Evolutionary conservation across 2,329 filamentous ascomycete species (phyloP), one percentile per base, ranked within the genome.

Genomic region (Talaromyces sp.): DNA sequence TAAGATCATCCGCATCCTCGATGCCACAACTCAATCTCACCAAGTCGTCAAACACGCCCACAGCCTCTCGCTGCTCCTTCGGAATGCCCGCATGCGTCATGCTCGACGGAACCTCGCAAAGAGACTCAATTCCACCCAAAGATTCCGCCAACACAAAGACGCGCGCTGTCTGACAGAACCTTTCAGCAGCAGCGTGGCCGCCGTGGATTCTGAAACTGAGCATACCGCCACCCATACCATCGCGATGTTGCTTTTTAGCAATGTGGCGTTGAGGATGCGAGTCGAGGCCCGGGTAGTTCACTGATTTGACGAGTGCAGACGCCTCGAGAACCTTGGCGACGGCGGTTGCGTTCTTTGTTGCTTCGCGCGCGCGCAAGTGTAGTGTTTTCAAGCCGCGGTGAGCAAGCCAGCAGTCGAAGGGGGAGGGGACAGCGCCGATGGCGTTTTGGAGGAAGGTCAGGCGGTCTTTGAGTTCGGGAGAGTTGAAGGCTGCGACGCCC

Each of bases 21-120:
- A 99, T 88, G 73, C 95, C 95, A 76, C 93, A 97, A 84, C 92
- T 96, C 67, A 99, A 84, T 69, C 95, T 87, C 35, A 99, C 91
- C 8, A 99, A 85, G 77, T 99, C 95, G 75, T 99, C 95, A 74
- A 89, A 98, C 37, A 99, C 93, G 67, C 95, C 95, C 0, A 95
- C 93, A 3, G 89, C 90, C 84, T 99, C 95, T 65, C 95, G 85
- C 82, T 96, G 88, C 67, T 93, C 93, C 76, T 86, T 87, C 59
- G 95, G 95, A 70, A 99, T 99, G 66, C 94, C 95, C 27, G 93
- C 91, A 78, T 99, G 95, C 19, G 95, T 99, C 95, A 99, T 99
- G 79, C 88, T 91, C 72, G 91, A 91, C 24, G 95, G 95, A 2
- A 99, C 87, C 81, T 99, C 95, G 71, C 93, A 89, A 67, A 99